Evolutionary conservation across 768 basidiomycete genomes (phyloP), one percentile per base, ranked within the genome.

Genomic region (Trametes coccinea): DNA sequence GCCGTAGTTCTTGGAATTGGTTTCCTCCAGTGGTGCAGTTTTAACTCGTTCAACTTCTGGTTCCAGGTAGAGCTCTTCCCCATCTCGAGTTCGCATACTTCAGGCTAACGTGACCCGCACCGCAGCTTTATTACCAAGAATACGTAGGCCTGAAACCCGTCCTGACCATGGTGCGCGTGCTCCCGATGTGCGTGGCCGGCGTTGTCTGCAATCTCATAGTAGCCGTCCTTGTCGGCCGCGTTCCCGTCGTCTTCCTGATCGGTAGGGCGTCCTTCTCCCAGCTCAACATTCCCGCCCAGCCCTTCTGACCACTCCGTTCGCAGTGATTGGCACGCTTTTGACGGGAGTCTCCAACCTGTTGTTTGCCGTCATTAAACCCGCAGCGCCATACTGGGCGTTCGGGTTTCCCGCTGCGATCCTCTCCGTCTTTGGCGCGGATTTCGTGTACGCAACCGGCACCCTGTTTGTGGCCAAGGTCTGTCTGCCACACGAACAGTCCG

Each of bases 401-500:
- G 85, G 84, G 5, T 93, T 93, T 72, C 88, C 90, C 0, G 82
- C 86, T 0, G 81, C 88, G 0, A 73, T 84, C 43, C 59, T 88
- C 47, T 74, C 82, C 22, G 90, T 92, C 13, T 79, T 90, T 49
- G 92, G 92, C 17, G 89, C 85, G 0, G 92, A 93, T 68, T 90
- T 93, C 63, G 84, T 89, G 2, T 92, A 85, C 67, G 76, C 91
- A 0, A 75, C 84, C 0, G 92, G 91, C 2, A 88, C 88, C 5
- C 74, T 93, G 14, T 93, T 88, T 66, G 82, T 91, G 45, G 87
- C 90, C 3, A 88, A 86, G 67, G 78, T 88, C 9, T 80, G 84
- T 2, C 71, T 80, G 1, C 84, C 84, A 3, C 79, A 88, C 56
- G 91, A 93, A 66, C 91, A 93, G 72, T 87, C 85, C 72, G 77